Evolutionary conservation across 352 stramenopile species (phyloP).

Genomic region (Phytophthora megakarya): DNA sequence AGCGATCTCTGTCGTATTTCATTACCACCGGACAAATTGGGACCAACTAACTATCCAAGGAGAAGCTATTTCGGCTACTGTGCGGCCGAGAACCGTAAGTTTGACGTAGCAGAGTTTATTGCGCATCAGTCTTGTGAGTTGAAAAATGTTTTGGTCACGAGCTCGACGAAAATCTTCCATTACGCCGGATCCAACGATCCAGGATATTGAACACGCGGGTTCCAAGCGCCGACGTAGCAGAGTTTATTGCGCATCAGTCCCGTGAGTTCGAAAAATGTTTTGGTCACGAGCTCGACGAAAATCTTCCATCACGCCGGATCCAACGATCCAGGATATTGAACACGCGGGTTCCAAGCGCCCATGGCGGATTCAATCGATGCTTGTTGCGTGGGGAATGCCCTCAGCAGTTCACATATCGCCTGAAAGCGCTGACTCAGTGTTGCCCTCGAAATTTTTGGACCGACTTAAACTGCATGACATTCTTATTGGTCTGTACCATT

Average conservation of each 20-base stretch:
- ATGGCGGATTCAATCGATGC: not conserved
- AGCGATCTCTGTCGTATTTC: not conserved
- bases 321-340: not conserved
- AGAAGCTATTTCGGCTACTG: not conserved
- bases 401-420: constrained; percentile 4
- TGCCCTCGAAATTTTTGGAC: not conserved
- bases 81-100: not conserved
- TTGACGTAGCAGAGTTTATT: not conserved
- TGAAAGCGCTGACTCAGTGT: not conserved
- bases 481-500: constrained; percentile 16
- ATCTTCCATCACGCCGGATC: not conserved
- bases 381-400: not conserved
- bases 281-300: constrained; percentile 2
- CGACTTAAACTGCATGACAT: constrained; percentile 4
- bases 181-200: not conserved
- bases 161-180: not conserved
- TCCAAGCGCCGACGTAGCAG: not conserved
- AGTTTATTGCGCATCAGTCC: not conserved
- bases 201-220: not conserved
- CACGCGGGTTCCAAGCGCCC: not conserved
- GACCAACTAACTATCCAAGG: not conserved
- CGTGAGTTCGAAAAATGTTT: not conserved
- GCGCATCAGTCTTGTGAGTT: not conserved
- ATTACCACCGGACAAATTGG: not conserved
- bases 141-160: constrained; percentile 2